Evolutionary conservation across 2,329 filamentous ascomycete species (phyloP).

Genomic region (Sporothrix schenckii): DNA sequence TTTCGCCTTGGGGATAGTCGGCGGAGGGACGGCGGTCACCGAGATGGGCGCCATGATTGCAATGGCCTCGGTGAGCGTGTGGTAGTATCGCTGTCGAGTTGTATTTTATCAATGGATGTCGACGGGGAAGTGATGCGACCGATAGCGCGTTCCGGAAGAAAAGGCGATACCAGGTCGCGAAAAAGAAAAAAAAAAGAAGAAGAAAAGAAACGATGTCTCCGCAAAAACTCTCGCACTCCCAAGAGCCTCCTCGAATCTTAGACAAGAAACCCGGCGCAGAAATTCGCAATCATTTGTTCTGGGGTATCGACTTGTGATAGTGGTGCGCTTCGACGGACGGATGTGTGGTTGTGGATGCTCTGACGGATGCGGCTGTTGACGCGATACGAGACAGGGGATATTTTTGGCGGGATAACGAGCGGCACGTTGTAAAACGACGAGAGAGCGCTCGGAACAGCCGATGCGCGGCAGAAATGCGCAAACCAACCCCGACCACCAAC

Average conservation of each 20-base stretch:
- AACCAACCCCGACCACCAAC: neutral
- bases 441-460: slow-evolving; percentile 12
- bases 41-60: slow-evolving; percentile 56
- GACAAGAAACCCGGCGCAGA: neutral
- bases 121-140: neutral
- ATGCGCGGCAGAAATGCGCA: slow-evolving; percentile 19
- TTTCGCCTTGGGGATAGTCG: slow-evolving; percentile 63
- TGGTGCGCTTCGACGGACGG: neutral
- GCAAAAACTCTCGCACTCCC: slow-evolving; percentile 3
- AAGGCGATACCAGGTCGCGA: neutral
- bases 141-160: neutral
- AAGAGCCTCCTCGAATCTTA: slow-evolving; percentile 5
- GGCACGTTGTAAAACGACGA: neutral
- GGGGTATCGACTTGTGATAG: neutral
- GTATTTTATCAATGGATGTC: neutral
- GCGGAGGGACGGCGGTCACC: slow-evolving; percentile 52
- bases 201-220: neutral
- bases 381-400: slow-evolving; percentile 7
- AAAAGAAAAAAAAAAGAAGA: neutral
- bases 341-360: neutral
- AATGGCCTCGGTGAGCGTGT: neutral
- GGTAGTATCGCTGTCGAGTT: neutral
- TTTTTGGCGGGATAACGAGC: slow-evolving; percentile 13
- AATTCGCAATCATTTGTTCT: slow-evolving; percentile 18
- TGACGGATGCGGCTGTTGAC: slow-evolving; percentile 11